These are phyloP conservation scores for Penicillium olsonii DNA, from an alignment of 2,329 filamentous ascomycete species.

Conservation along the genomic window DNA sequence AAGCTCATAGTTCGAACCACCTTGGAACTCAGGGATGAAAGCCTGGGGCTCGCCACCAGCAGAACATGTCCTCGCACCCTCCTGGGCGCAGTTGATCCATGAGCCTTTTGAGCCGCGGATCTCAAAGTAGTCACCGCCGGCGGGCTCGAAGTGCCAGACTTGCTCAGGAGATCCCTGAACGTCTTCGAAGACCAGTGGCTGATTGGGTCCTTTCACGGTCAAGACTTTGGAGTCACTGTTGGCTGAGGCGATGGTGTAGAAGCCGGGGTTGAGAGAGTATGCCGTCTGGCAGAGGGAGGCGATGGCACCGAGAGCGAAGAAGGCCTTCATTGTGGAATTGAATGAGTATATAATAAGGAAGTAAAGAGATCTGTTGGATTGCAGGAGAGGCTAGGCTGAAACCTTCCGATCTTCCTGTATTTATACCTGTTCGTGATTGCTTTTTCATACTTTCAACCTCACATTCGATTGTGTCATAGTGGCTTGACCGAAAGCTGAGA, in stretches of 20 bases:
- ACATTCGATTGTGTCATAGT: too few species aligned
- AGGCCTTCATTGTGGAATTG: slow-evolving; percentile 17
- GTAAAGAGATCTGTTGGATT: too few species aligned
- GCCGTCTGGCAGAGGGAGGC: neutral
- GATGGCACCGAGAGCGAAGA: neutral
- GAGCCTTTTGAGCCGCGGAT: neutral
- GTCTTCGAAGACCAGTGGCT: neutral
- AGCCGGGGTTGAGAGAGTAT: neutral
- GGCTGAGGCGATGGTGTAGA: neutral
- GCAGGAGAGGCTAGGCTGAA: too few species aligned
- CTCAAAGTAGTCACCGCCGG: neutral
- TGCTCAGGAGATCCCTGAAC: neutral
- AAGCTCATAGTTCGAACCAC: neutral
- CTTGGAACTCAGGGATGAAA: neutral
- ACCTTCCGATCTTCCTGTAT: neutral
- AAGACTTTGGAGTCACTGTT: neutral
- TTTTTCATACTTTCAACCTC: neutral
- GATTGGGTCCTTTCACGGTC: neutral
- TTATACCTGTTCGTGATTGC: neutral
- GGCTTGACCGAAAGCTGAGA: too few species aligned
- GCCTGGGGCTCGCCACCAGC: neutral
- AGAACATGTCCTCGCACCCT: neutral
- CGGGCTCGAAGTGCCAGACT: neutral
- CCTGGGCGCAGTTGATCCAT: neutral
- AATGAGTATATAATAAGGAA: too few species aligned